A percentile compares a stretch with the other conserved stretches of the same genome.
Conservation (phyloP, 1,139 yeast species). For the Diutina rugosa region DNA sequence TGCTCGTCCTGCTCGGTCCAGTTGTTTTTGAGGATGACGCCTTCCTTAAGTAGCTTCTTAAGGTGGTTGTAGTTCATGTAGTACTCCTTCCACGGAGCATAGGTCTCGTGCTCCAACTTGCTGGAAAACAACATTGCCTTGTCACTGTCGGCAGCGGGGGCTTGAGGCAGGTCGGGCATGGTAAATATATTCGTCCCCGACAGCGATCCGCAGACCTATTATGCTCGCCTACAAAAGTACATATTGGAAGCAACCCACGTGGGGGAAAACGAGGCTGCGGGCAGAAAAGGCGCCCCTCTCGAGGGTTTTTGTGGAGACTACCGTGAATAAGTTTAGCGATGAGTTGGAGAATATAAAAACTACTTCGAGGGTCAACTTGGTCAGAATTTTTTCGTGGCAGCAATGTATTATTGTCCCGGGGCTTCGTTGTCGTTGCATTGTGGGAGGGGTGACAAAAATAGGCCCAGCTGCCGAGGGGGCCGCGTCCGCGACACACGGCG, state of each 20-base stretch:
- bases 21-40: constrained; percentile 37
- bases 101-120: constrained; percentile 67
- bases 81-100: constrained; percentile 79
- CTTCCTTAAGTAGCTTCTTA: constrained; percentile 75
- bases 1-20: constrained; percentile 50
- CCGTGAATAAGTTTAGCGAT: neutral
- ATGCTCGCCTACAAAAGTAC: neutral
- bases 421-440: neutral
- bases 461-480: neutral
- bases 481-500: neutral
- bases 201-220: neutral
- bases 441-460: neutral
- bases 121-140: constrained; percentile 69
- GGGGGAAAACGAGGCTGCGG: neutral
- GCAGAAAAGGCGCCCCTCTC: too few species aligned
- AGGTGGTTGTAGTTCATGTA: constrained; percentile 71
- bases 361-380: neutral
- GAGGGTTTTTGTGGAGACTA: too few species aligned
- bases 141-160: neutral
- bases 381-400: neutral
- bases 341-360: neutral
- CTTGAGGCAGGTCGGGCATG: neutral
- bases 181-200: neutral
- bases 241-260: neutral
- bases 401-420: neutral